These are phyloP conservation scores for Pyrenophora graminea DNA, from an alignment of 2,329 filamentous ascomycete species.

Conservation along the genomic window DNA sequence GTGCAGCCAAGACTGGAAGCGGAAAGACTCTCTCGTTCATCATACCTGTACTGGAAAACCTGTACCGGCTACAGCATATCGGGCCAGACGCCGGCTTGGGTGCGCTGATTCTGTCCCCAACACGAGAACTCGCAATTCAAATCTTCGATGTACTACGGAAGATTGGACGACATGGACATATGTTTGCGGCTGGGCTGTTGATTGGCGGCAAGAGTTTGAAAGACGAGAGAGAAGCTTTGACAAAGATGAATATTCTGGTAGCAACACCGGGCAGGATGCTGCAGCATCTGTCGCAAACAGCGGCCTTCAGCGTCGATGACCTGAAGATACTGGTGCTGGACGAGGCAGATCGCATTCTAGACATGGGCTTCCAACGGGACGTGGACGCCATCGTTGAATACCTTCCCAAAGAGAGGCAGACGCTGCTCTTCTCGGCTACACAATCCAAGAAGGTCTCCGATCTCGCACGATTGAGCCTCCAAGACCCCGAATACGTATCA, in stretches of 20 bases:
- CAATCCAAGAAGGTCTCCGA: constrained; percentile 95
- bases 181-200: constrained; percentile 88
- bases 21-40: constrained; percentile 95
- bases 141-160: constrained; percentile 95
- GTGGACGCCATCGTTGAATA: constrained; percentile 94
- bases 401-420: constrained; percentile 82
- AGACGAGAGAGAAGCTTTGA: constrained; percentile 82
- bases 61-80: constrained; percentile 87
- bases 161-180: constrained; percentile 79
- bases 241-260: constrained; percentile 94
- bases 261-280: constrained; percentile 94
- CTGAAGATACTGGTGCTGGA: constrained; percentile 91
- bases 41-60: constrained; percentile 86
- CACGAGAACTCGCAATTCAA: constrained; percentile 91
- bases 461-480: constrained; percentile 81
- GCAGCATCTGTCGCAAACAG: constrained; percentile 94
- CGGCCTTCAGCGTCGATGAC: constrained; percentile 85
- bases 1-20: constrained; percentile 92
- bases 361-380: constrained; percentile 91
- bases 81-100: constrained; percentile 84
- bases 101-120: constrained; percentile 90
- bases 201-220: constrained; percentile 91
- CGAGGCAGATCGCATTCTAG: constrained; percentile 94
- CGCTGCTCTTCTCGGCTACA: constrained; percentile 92
- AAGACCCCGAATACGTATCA: constrained; percentile 91